Evolutionary conservation across 148 eudicot species (phyloP), one percentile per base, ranked within the genome.

Genomic region (Polygonum aviculare): DNA sequence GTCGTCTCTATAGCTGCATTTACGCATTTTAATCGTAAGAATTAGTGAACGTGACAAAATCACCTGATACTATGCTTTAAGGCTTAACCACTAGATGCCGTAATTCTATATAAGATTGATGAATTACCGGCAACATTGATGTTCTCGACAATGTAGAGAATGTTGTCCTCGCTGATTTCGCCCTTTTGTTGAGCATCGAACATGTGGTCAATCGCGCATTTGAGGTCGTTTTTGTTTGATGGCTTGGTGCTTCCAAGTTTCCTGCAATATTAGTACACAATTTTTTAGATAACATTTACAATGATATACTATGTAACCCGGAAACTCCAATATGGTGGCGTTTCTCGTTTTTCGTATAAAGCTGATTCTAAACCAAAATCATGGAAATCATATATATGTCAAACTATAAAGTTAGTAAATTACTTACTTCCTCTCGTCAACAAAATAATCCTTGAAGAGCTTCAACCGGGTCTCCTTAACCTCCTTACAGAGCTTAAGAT

Each of bases 1-100:
- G 94, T 90, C 40, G 94, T 90, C 78, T 90, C 94, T 16, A 90
- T 86, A 15, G 93, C 93, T 38, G 88, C 85, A 74, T n/a, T n/a
- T n/a, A n/a, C n/a, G n/a, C n/a, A n/a, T 57, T 21, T 22, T 5
- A 21, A 22, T 51, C 9, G 9, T 6, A 44, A 7, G 41, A 0
- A 44, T 44, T 44, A 44, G 6, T 44, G 47, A 6, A 44, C 6
- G 47, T 44, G 47, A 44, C 45, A 26, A 0, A 26, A 26, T 26
- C 1, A 26, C 31, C 0, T 0, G 31, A 26, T 26, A 26, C 31
- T 26, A 26, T 1, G 31, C 31, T 26, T 26, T 0, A 1, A 26
- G 31, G 31, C 0, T 26, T 26, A 26, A 26, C 31, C 31, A 1
- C 31, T 26, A 26, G 31, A 26, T 1, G 31, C 0, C 31, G 31